Conservation (phyloP, 1,139 yeast genomes). For the Chernovozyma sophiae-reginae region DNA sequence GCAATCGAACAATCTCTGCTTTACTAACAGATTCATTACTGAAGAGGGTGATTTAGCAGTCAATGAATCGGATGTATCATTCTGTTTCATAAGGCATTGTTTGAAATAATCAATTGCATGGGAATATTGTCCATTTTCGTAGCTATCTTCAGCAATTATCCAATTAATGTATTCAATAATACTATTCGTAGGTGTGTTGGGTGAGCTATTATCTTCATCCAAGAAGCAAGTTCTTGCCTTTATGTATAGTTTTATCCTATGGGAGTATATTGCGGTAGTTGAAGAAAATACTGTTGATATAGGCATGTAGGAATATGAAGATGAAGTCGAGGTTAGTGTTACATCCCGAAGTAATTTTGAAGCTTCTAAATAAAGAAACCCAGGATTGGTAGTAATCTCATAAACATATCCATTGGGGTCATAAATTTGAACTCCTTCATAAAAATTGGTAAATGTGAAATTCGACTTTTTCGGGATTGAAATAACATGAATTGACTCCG, state of each 20-base stretch:
- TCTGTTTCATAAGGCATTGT: slow-evolving; percentile 19
- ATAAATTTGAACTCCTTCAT: slow-evolving; percentile 33
- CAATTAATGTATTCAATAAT: slow-evolving; percentile 40
- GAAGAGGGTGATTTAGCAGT: not conserved
- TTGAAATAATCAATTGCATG: slow-evolving; percentile 40
- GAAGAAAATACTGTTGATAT: not conserved
- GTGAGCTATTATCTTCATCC: not conserved
- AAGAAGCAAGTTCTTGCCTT: slow-evolving; percentile 9
- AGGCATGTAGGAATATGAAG: not conserved
- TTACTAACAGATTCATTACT: slow-evolving; percentile 5
- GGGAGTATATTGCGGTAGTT: not conserved
- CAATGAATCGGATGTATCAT: not conserved
- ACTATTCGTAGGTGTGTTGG: slow-evolving; percentile 12
- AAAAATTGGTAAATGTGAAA: slow-evolving; percentile 8
- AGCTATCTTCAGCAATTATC: slow-evolving; percentile 48
- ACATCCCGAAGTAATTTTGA: slow-evolving; percentile 14
- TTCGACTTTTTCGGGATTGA: slow-evolving; percentile 8
- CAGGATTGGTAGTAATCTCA: slow-evolving; percentile 28
- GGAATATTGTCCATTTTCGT: slow-evolving; percentile 22
- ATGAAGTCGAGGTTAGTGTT: not conserved
- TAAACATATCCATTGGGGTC: slow-evolving; percentile 16
- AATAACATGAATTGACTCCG: slow-evolving; percentile 32
- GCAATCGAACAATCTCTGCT: slow-evolving; percentile 11
- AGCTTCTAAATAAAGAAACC: slow-evolving; percentile 27
- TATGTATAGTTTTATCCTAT: slow-evolving; percentile 3